A percentile compares a stretch with the other conserved stretches of the same genome.
Evolutionary conservation across 208 protist genomes (phyloP).

Genomic region (Crithidia thermophila): DNA sequence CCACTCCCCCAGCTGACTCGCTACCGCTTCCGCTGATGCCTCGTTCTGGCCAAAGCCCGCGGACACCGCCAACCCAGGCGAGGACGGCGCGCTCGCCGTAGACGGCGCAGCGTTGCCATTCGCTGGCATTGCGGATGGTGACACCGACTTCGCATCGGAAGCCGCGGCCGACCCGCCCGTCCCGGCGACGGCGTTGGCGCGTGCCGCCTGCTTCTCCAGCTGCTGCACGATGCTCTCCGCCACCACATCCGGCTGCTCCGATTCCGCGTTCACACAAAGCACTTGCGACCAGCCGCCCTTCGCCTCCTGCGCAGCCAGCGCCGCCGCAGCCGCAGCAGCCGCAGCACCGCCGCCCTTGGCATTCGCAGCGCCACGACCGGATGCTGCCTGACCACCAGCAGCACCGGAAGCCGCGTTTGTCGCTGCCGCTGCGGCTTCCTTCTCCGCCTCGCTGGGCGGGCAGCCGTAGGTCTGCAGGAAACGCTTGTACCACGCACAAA

Average conservation of each 20-base stretch:
- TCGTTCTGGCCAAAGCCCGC: background rate
- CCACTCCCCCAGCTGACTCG: constrained; percentile 35
- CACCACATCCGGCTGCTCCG: constrained; percentile 2
- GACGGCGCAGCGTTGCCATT: background rate
- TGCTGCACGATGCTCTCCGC: constrained; percentile 1
- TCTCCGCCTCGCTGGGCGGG: constrained; percentile 11
- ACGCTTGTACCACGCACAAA: constrained; percentile 30
- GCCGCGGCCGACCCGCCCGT: background rate
- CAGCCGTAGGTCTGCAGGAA: constrained; percentile 27
- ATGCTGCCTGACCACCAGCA: background rate
- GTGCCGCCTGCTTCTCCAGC: constrained; percentile 9
- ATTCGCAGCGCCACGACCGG: background rate
- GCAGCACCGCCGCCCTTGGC: constrained; percentile 9
- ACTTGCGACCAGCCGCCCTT: constrained; percentile 20
- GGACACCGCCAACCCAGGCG: background rate
- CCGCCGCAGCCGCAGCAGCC: constrained; percentile 1
- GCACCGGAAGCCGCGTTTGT: background rate
- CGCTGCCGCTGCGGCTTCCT: background rate
- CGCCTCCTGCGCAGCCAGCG: constrained; percentile 15
- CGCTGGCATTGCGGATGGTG: no score
- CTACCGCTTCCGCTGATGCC: background rate
- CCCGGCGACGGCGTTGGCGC: background rate
- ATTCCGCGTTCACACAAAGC: constrained; percentile 8
- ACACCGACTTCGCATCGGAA: background rate
- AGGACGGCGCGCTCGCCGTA: background rate